A percentile compares a stretch with the other conserved stretches of the same genome.
Conservation (phyloP, 2,329 filamentous ascomycete species). For the Aspergillus ochraceoroseus region DNA sequence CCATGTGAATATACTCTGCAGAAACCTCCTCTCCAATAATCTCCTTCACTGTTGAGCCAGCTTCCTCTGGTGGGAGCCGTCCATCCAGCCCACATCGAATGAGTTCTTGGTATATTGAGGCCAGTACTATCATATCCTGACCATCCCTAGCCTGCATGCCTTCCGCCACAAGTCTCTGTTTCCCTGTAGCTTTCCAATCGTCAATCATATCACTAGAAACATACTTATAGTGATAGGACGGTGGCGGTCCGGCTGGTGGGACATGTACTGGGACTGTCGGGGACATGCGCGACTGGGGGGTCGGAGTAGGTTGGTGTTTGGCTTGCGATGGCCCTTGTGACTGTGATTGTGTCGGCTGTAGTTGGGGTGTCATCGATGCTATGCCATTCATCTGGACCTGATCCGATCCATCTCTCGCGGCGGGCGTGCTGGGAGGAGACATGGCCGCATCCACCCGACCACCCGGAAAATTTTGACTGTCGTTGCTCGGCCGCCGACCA, state of each 20-base stretch:
- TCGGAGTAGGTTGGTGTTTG: slow-evolving; percentile 20
- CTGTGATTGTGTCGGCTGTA: slow-evolving; percentile 15
- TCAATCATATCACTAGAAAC: slow-evolving; percentile 65
- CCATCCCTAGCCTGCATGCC: slow-evolving; percentile 61
- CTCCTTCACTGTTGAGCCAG: slow-evolving; percentile 67
- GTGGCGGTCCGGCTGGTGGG: slow-evolving; percentile 23
- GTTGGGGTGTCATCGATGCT: slow-evolving; percentile 16
- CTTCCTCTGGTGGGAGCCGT: slow-evolving; percentile 61
- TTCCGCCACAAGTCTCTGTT: slow-evolving; percentile 61
- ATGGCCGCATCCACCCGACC: slow-evolving; percentile 30
- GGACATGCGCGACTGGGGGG: slow-evolving; percentile 13
- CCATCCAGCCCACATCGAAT: slow-evolving; percentile 68
- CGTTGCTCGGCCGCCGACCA: slow-evolving; percentile 33
- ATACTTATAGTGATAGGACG: slow-evolving; percentile 65
- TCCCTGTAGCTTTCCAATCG: slow-evolving; percentile 64
- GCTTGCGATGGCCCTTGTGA: slow-evolving; percentile 20
- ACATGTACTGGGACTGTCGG: slow-evolving; percentile 17
- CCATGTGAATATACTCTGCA: slow-evolving; percentile 45
- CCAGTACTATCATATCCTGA: slow-evolving; percentile 64
- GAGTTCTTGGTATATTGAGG: slow-evolving; percentile 77
- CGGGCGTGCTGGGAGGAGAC: slow-evolving; percentile 30
- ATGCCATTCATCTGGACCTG: slow-evolving; percentile 29
- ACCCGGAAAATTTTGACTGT: slow-evolving; percentile 34
- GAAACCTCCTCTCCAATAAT: slow-evolving; percentile 59
- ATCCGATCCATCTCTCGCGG: slow-evolving; percentile 30